Percentiles rank a stretch among this genome's conserved stretches.
phyloP scores from a whole-genome alignment of 768 basidiomycete genomes.

The Dentipellis fragilis region DNA sequence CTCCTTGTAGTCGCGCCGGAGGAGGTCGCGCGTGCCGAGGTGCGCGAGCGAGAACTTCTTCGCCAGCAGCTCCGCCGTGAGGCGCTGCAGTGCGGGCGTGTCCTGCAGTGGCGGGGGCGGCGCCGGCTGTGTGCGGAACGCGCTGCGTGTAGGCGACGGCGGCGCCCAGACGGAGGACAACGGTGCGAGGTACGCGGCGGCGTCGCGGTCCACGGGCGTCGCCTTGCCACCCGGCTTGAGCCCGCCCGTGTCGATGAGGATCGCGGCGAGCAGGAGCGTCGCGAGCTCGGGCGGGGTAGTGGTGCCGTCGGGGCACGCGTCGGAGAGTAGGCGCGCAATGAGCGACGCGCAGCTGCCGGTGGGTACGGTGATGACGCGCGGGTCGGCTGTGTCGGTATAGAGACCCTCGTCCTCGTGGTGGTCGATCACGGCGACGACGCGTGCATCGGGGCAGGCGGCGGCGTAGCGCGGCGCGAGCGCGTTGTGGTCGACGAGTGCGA shows the following conservation, averaged over 20 bases:
- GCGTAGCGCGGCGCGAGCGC: slow-evolving; percentile 38
- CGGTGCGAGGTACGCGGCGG: slow-evolving; percentile 56
- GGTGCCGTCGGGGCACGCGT: slow-evolving; percentile 10
- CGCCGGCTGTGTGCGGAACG: slow-evolving; percentile 27
- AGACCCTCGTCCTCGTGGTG: slow-evolving; percentile 83
- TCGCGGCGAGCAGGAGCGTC: slow-evolving; percentile 40
- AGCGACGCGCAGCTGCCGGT: slow-evolving; percentile 74
- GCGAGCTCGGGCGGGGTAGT: slow-evolving; percentile 11
- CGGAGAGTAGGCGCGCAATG: slow-evolving; percentile 32
- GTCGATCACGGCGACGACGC: slow-evolving; percentile 73
- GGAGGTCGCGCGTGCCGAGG: slow-evolving; percentile 63
- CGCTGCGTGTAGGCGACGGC: slow-evolving; percentile 15
- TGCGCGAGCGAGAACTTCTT: slow-evolving; percentile 64
- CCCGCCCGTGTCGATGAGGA: slow-evolving; percentile 82
- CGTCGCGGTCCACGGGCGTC: slow-evolving; percentile 46
- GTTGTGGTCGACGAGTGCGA: slow-evolving; percentile 92
- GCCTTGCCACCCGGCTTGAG: slow-evolving; percentile 76
- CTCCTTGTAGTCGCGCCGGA: slow-evolving; percentile 94
- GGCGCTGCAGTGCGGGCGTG: slow-evolving; percentile 33
- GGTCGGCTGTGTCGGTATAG: slow-evolving; percentile 45
- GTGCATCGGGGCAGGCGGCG: slow-evolving; percentile 5
- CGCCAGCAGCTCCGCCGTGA: slow-evolving; percentile 35
- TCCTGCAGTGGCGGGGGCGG: slow-evolving; percentile 23
- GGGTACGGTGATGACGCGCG: slow-evolving; percentile 52
- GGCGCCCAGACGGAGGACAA: slow-evolving; percentile 5